Base-by-base conservation (phyloP, 805 yeast genomes). In the Geotrichum ghanense region DNA sequence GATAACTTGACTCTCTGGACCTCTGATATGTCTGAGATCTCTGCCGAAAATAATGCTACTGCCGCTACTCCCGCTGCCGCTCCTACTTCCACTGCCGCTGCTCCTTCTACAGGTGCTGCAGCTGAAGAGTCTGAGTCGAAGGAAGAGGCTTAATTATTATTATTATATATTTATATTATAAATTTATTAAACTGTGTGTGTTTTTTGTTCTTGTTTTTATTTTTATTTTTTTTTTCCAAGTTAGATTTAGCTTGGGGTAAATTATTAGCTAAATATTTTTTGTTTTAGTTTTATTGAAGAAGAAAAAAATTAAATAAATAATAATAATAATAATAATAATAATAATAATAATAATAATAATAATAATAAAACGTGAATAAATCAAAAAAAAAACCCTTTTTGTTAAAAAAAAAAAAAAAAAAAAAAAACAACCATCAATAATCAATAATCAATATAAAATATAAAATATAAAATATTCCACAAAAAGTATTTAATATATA, bases 1-100 rank as follows among this genome's bases (percentile, higher is more conserved):
- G 97, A 92, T 73, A 90, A 90, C 79, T 76, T 90, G 74, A 90
- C 97, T 56, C 80, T 90, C 74, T 90, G 98, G 98, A 55, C 59
- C 43, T 56, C 57, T 41, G 61, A 57, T 49, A 55, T 57, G 54
- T 47, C 56, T 42, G 61, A 56, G 44, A 50, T 49, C 43, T 55
- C 51, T 31, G 56, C 55, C 41, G 59, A 50, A 43, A 53, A 50
- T 25, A 44, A 48, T 48, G 44, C 53, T 41, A 51, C 50, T 41
- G 55, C 45, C 24, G 48, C 56, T 27, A 48, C 46, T 17, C 50
- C 49, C 24, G 50, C 52, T 42, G 52, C 47, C 9, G 49, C 52
- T 16, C 53, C 48, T 22, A 50, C 47, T 37, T 54, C 48, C 20
- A 47, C 48, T 21, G 46, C 50, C 39, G 57, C 26, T 39, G 52